These are phyloP conservation scores for Yamadazyma sp. DNA, from an alignment of 1,139 yeast species.

Conservation along the genomic window DNA sequence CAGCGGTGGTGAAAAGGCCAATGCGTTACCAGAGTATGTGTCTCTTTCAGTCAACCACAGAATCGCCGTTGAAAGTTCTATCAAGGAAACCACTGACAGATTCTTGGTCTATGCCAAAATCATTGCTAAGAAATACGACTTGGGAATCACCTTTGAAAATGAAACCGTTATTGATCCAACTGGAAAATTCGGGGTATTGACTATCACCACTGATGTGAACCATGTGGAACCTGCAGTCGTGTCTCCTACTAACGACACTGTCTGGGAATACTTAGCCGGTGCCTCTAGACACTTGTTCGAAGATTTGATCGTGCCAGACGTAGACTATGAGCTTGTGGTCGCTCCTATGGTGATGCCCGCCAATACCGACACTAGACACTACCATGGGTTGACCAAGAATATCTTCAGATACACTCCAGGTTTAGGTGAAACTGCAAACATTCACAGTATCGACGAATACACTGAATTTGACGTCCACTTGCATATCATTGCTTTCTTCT, in stretches of 20 bases:
- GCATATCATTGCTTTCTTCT: conserved; percentile 43
- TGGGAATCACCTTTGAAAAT: conserved; percentile 25
- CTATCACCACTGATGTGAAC: conserved; percentile 15
- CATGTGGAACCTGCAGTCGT: conserved; percentile 37
- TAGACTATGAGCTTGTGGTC: conserved; percentile 46
- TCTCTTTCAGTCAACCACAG: conserved; percentile 35
- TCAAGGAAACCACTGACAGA: conserved; percentile 23
- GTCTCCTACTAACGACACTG: conserved; percentile 36
- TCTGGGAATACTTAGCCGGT: conserved; percentile 43
- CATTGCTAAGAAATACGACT: conserved; percentile 30
- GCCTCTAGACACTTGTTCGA: conserved; percentile 46
- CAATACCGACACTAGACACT: conserved; percentile 81
- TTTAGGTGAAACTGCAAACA: conserved; percentile 18
- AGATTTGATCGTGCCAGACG: conserved; percentile 36
- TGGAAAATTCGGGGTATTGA: conserved; percentile 26
- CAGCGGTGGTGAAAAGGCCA: conserved; percentile 39
- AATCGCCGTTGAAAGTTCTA: conserved; percentile 30
- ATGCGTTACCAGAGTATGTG: conserved; percentile 42
- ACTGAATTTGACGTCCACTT: conserved; percentile 38
- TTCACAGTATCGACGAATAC: conserved; percentile 46
- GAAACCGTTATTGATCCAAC: conserved; percentile 18
- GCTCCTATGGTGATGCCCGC: conserved; percentile 74
- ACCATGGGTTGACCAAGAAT: conserved; percentile 71
- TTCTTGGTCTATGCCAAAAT: conserved; percentile 23
- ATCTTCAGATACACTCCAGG: conserved; percentile 66